Evolutionary conservation across 306 rosid genomes (phyloP), one percentile per base, ranked within the genome.

Genomic region (Inga leiocalycina): DNA sequence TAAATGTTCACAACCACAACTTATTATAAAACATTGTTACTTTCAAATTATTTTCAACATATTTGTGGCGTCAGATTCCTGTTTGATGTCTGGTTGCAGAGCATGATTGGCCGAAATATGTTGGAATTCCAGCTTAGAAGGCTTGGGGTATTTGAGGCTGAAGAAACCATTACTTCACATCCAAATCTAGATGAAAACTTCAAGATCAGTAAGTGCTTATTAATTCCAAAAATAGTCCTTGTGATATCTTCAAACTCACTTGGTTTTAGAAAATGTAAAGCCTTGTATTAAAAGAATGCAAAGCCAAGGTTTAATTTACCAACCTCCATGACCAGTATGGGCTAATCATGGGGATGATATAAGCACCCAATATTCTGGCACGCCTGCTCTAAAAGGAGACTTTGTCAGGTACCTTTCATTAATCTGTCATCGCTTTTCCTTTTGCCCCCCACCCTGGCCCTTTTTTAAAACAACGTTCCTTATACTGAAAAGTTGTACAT

Each of bases 321-420:
- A 7, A 43, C 79, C 30, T 83, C 65, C 80, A 69, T 85, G 66
- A 73, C 54, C 85, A 94, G 98, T 92, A 89, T 94, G 98, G 98
- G 98, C 98, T 76, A 80, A 92, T 87, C 98, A 92, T 81, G 97
- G 97, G 65, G 98, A 94, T 85, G 98, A 94, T 71, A 71, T 92
- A 83, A 94, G 98, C 89, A 71, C 83, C 84, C 98, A 94, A 80
- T 94, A 94, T 86, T 89, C 98, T 39, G 97, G 98, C 71, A 94
- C 98, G 79, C 88, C 90, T 68, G 97, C 98, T 79, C 86, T 94
- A 78, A 94, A 94, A 88, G 97, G 98, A 75, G 98, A 94, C 83
- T 94, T 92, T 85, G 94, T 89, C 67, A 90, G 97, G 97, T 92
- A 91, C 71, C 71, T 67, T 79, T 74, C 78, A 48, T 73, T 41